Evolutionary conservation across 495 filamentous ascomycete genomes (phyloP).

Genomic region (Xeromyces bisporus): DNA sequence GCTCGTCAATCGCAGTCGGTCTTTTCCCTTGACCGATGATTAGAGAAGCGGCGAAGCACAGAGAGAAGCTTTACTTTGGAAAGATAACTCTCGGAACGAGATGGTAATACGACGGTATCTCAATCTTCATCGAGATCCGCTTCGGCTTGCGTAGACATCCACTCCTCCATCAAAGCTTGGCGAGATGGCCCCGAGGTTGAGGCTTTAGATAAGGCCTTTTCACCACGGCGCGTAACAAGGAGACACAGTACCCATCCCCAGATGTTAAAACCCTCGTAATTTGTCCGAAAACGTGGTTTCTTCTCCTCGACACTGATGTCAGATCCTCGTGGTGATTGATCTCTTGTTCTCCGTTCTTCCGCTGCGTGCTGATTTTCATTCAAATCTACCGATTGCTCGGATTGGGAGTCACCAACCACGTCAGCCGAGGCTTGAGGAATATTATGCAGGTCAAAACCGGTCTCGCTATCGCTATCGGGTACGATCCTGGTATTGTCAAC

Average conservation of each 20-base stretch:
- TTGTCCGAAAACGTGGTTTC: constrained; percentile 65
- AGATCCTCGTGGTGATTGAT: constrained; percentile 3
- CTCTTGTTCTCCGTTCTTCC: constrained; percentile 6
- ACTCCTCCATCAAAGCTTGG: constrained; percentile 82
- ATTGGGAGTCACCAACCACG: constrained; percentile 2
- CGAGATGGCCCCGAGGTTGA: constrained; percentile 24
- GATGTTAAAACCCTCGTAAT: constrained; percentile 90
- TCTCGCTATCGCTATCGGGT: constrained; percentile 27
- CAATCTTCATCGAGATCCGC: constrained; percentile 29
- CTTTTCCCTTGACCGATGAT: too few species aligned
- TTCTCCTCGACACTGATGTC: constrained; percentile 52
- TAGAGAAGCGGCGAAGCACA: too few species aligned
- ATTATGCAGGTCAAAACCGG: constrained; percentile 16
- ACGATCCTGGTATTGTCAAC: constrained; percentile 17
- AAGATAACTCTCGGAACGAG: too few species aligned
- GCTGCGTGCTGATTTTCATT: constrained; percentile 4
- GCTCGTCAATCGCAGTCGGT: too few species aligned
- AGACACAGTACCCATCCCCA: constrained; percentile 83
- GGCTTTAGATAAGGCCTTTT: constrained; percentile 16
- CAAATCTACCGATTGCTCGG: constrained; percentile 1
- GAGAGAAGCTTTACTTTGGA: too few species aligned
- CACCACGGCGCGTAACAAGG: constrained; percentile 60
- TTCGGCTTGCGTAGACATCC: constrained; percentile 58
- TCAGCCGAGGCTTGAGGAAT: constrained; percentile 18
- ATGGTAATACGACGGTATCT: too few species aligned